These are phyloP conservation scores for Penicillium sp. DNA, from an alignment of 2,329 filamentous ascomycete species.

Conservation along the genomic window DNA sequence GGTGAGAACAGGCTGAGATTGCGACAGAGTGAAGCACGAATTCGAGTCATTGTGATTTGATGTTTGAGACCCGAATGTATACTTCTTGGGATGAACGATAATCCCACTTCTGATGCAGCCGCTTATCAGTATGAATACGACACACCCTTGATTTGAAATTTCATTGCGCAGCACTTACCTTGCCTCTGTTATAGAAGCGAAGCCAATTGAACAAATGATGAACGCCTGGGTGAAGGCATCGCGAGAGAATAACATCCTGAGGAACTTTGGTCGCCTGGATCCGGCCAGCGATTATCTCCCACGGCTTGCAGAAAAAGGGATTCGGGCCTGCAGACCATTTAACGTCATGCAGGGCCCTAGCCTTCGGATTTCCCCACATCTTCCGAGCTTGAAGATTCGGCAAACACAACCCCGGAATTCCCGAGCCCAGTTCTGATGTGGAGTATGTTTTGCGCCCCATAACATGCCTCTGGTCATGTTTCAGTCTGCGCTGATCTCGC, in stretches of 20 bases:
- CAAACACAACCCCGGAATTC: neutral
- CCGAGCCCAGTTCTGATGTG: neutral
- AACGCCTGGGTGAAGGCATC: neutral
- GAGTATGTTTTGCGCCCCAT: neutral
- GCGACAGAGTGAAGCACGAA: conserved; percentile 9
- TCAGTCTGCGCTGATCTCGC: neutral
- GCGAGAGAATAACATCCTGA: neutral
- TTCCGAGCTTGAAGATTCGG: neutral
- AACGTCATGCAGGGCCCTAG: neutral
- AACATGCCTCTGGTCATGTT: neutral
- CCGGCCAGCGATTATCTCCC: neutral
- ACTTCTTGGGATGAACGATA: neutral
- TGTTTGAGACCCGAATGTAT: neutral
- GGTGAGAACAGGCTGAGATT: conserved; percentile 4
- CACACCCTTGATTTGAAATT: neutral
- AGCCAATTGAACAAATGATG: neutral
- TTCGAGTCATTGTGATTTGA: neutral
- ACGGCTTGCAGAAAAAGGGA: neutral
- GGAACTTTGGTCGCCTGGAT: neutral
- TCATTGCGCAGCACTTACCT: neutral
- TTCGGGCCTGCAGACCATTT: neutral
- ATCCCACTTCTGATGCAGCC: neutral
- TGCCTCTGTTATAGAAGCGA: neutral
- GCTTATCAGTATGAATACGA: neutral
- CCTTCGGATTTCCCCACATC: neutral